Conservation (phyloP, 2,329 filamentous ascomycete genomes). For the Fusarium globosum region DNA sequence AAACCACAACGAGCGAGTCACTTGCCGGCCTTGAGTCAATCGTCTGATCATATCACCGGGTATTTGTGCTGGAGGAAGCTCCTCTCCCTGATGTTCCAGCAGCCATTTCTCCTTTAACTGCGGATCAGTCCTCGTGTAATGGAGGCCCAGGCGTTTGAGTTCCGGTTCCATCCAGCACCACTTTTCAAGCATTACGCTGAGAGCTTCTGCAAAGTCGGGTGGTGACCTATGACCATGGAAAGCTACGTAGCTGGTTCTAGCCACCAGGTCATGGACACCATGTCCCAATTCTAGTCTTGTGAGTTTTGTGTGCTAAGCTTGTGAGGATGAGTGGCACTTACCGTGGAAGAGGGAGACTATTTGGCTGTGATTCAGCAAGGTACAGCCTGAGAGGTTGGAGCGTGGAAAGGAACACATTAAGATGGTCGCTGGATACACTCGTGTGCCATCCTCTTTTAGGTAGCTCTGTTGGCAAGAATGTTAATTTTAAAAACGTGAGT, state of each 20-base stretch:
- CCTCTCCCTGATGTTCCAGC: not conserved
- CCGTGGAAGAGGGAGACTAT: not conserved
- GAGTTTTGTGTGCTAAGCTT: not conserved
- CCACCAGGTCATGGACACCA: not conserved
- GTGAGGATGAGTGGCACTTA: rapidly evolving
- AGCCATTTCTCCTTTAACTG: not conserved
- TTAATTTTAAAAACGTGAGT: not conserved
- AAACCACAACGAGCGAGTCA: not conserved
- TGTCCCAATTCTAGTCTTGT: not conserved
- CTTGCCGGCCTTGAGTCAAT: not conserved
- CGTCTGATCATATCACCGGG: rapidly evolving
- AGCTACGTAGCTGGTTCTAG: not conserved
- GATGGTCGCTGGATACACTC: not conserved
- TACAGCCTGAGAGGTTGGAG: rapidly evolving
- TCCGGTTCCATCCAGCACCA: not conserved
- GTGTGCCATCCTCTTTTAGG: not conserved
- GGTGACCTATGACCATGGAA: not conserved
- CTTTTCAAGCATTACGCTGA: not conserved
- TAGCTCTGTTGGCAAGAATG: not conserved
- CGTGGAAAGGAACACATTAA: not conserved
- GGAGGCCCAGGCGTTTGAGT: not conserved
- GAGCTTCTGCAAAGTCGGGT: not conserved
- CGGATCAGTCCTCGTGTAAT: not conserved
- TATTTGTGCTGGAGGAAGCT: not conserved
- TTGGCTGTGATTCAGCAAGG: not conserved